Evolutionary conservation across 306 rosid genomes (phyloP), one percentile per base, ranked within the genome.

Genomic region (Prinsepia uniflora): DNA sequence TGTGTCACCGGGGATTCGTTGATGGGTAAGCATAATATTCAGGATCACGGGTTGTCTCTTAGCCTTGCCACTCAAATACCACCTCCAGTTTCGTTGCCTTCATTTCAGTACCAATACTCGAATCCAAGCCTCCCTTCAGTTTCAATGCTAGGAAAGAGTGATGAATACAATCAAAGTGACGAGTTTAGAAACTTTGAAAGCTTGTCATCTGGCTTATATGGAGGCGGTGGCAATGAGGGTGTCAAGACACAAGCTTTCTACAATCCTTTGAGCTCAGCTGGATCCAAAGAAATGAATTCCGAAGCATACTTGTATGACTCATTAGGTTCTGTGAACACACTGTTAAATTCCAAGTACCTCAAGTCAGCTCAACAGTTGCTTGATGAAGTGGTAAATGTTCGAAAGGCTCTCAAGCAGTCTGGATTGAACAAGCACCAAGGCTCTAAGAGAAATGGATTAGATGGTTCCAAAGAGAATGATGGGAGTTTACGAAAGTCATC

Each of bases 291-390:
- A 54, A 81, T 76, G 67, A 76, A 68, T 20, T 47, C 63, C 36
- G 85, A 81, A 75, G 75, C 70, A 36, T 78, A 68, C 60, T 45
- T 75, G 61, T 81, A 80, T 5, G 79, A 86, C 49, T 78, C 84
- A 9, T 40, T 60, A 1, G 83, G 77, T 50, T 79, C 80, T 22
- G 20, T 84, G 0, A 82, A 81, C 76, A 72, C 53, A 34, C 69
- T 24, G 41, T 66, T 80, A 15, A 86, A 82, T 81, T 77, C 84
- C 0, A 83, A 82, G 52, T 91, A 87, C 78, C 81, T 94, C 59
- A 86, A 82, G 82, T 91, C 92, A 44, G 85, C 89, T 11, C 96
- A 89, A 75, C 88, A 85, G 49, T 79, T 94, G 80, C 99, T 94
- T 55, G 92, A 89, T 69, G 97, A 94, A 78, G 75, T 87, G 68